These are phyloP conservation scores for Alternaria sp. DNA, from an alignment of 2,329 filamentous ascomycete genomes.

Conservation along the genomic window DNA sequence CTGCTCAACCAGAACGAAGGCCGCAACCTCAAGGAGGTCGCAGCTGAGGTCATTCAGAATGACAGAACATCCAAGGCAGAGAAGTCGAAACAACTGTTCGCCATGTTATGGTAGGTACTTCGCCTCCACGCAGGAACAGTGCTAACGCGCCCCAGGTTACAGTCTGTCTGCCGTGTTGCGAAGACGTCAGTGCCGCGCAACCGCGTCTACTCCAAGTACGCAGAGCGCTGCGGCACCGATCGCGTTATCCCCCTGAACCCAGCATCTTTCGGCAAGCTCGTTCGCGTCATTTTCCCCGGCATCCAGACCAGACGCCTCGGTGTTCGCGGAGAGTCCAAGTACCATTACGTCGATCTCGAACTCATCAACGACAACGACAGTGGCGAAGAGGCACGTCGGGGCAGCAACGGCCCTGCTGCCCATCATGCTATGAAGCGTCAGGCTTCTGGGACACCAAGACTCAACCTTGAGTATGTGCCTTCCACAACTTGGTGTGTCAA, in stretches of 20 bases:
- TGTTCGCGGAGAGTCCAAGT: constrained; percentile 96
- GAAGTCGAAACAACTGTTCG: constrained; percentile 83
- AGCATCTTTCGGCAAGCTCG: constrained; percentile 95
- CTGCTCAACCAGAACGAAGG: constrained; percentile 73
- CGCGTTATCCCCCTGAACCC: constrained; percentile 95
- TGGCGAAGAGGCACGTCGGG: constrained; percentile 29
- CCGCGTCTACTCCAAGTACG: constrained; percentile 94
- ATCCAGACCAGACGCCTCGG: constrained; percentile 91
- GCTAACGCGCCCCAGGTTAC: constrained; percentile 65
- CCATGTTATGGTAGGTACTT: constrained; percentile 78
- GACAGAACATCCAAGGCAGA: constrained; percentile 82
- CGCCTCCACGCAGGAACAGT: background rate
- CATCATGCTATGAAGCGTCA: constrained; percentile 39
- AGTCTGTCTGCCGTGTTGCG: constrained; percentile 71
- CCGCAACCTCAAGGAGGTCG: constrained; percentile 73
- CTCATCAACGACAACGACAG: constrained; percentile 54
- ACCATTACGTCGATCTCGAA: constrained; percentile 77
- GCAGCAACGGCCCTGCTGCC: constrained; percentile 28
- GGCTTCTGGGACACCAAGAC: constrained; percentile 36
- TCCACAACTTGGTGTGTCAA: background rate
- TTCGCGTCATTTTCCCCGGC: constrained; percentile 93
- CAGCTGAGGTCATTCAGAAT: constrained; percentile 76
- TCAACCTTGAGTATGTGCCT: constrained; percentile 44
- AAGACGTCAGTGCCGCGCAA: constrained; percentile 90
- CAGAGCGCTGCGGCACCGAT: constrained; percentile 88